These are phyloP conservation scores for Ballota nigra DNA, from an alignment of 257 asterid genomes.

Conservation along the genomic window DNA sequence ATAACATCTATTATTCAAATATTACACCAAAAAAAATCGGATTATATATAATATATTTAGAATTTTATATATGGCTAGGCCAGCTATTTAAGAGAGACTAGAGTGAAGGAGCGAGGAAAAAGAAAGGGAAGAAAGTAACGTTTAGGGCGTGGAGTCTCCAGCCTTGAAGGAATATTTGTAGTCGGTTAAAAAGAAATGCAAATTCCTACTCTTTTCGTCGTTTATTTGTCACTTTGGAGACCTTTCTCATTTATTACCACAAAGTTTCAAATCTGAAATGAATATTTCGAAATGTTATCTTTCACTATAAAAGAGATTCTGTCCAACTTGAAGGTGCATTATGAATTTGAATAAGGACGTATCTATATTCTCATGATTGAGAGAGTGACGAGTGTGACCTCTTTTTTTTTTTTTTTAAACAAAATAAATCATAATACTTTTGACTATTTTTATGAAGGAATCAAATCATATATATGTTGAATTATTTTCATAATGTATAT, in stretches of 20 bases:
- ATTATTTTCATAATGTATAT: too few species aligned
- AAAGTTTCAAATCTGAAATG: conserved; percentile 23
- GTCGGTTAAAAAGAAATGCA: conserved; percentile 24
- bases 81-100: not conserved
- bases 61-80: too few species aligned
- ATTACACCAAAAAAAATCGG: too few species aligned
- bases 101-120: not conserved
- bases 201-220: conserved; percentile 13
- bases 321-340: conserved; percentile 2
- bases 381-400: not conserved
- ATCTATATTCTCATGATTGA: not conserved
- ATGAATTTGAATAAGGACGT: not conserved
- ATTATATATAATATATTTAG: too few species aligned
- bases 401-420: too few species aligned
- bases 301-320: conserved; percentile 24
- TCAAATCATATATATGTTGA: not conserved
- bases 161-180: conserved; percentile 25
- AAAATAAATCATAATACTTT: not conserved
- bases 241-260: conserved; percentile 15
- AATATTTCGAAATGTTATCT: conserved; percentile 27
- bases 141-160: conserved; percentile 21
- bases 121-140: not conserved
- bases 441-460: not conserved
- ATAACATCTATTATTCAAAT: too few species aligned
- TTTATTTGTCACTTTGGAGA: conserved; percentile 8